Percentiles rank a stretch among this genome's conserved stretches.
phyloP scores from a whole-genome alignment of 176 grass and related monocot species.

The Musa itinerans region DNA sequence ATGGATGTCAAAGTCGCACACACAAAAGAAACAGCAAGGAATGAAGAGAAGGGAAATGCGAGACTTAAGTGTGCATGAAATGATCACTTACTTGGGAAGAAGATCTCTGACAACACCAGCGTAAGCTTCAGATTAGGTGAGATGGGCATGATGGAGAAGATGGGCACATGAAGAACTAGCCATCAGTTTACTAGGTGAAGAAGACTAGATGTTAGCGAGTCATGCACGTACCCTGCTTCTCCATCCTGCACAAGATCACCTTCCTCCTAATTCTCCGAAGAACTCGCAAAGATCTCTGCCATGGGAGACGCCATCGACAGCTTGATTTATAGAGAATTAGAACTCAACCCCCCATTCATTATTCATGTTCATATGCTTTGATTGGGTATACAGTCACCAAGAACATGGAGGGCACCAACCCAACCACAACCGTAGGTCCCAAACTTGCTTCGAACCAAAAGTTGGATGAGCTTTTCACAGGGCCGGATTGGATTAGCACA shows the following conservation, averaged over 20 bases:
- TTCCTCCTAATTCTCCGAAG: neutral
- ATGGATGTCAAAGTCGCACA: too few species aligned
- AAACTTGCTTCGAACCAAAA: neutral
- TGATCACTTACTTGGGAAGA: too few species aligned
- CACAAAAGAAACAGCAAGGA: too few species aligned
- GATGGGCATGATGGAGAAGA: slow-evolving; percentile 36
- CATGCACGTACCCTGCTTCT: slow-evolving; percentile 30
- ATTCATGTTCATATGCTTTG: neutral
- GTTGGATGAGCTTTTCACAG: too few species aligned
- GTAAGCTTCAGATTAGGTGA: slow-evolving; percentile 11
- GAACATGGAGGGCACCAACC: slow-evolving; percentile 6
- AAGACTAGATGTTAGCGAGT: neutral
- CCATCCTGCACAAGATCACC: slow-evolving; percentile 22
- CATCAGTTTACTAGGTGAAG: neutral
- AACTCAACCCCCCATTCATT: neutral
- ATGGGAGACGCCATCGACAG: neutral
- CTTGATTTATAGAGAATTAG: neutral
- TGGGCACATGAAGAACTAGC: slow-evolving; percentile 45
- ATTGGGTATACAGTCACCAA: slow-evolving; percentile 1
- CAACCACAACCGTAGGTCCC: neutral
- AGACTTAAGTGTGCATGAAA: too few species aligned
- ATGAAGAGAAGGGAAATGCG: too few species aligned
- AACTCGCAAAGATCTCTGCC: too few species aligned
- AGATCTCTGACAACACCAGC: too few species aligned
- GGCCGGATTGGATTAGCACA: too few species aligned